phyloP scores from a whole-genome alignment of 257 asterid species.

The Anisodus tanguticus region DNA sequence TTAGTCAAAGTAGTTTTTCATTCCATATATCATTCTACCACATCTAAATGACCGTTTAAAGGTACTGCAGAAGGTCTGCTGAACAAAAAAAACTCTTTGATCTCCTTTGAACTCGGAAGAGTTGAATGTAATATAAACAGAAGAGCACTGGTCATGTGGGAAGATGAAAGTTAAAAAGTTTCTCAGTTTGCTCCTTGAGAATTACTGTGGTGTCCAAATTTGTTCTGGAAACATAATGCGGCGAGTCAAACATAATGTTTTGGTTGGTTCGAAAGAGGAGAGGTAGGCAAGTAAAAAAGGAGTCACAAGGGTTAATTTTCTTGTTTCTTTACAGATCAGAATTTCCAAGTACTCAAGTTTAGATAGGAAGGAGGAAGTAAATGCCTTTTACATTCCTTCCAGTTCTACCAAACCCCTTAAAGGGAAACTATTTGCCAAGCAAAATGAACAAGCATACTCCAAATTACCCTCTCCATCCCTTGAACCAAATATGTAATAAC shows the following conservation, averaged over 20 bases:
- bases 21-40: constrained; percentile 4
- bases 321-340: neutral
- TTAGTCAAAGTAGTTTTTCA: neutral
- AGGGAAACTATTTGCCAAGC: neutral
- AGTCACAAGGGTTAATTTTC: neutral
- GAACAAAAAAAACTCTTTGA: neutral
- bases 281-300: neutral
- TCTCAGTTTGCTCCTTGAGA: constrained; percentile 8
- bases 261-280: neutral
- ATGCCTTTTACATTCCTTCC: constrained; percentile 11
- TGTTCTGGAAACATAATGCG: neutral
- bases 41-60: neutral
- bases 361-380: constrained; percentile 16
- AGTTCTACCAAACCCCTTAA: neutral
- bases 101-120: neutral
- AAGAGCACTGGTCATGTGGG: neutral
- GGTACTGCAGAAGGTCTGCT: neutral
- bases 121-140: neutral
- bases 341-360: too few species aligned
- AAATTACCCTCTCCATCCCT: neutral
- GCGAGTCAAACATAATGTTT: neutral
- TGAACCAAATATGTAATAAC: neutral
- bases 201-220: neutral
- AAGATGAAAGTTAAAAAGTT: neutral
- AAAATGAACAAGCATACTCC: neutral